A percentile compares a stretch with the other conserved stretches of the same genome.
Evolutionary conservation across 805 yeast species (phyloP).

Genomic region (Wickerhamiella galacta): DNA sequence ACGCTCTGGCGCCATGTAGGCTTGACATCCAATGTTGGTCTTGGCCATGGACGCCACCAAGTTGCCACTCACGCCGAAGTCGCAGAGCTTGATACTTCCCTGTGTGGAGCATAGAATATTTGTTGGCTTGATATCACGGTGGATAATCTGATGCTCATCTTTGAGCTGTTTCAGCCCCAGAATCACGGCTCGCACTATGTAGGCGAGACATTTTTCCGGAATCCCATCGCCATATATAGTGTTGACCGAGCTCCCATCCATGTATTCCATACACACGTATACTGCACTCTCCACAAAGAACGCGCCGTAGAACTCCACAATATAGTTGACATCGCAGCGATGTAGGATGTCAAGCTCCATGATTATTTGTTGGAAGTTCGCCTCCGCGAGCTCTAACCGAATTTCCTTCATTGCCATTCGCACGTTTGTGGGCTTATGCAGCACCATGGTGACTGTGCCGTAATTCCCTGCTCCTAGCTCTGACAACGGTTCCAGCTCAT

Average conservation of each 20-base stretch:
- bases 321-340: constrained; percentile 75
- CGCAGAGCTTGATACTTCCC: constrained; percentile 87
- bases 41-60: constrained; percentile 87
- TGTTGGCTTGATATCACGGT: constrained; percentile 93
- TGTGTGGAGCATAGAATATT: constrained; percentile 66
- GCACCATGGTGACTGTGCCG: constrained; percentile 85
- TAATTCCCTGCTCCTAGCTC: constrained; percentile 93
- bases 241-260: constrained; percentile 93
- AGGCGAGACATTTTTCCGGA: constrained; percentile 66
- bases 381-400: constrained; percentile 77
- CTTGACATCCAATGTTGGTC: constrained; percentile 94
- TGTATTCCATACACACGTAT: constrained; percentile 93
- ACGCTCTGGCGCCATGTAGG: constrained; percentile 97
- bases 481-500: constrained; percentile 51
- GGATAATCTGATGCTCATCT: constrained; percentile 82
- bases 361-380: constrained; percentile 82
- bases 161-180: constrained; percentile 69
- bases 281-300: constrained; percentile 96
- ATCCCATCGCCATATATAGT: constrained; percentile 64
- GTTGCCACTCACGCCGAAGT: constrained; percentile 92
- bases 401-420: constrained; percentile 97
- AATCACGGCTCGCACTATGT: constrained; percentile 63
- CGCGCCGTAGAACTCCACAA: constrained; percentile 95
- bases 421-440: constrained; percentile 83
- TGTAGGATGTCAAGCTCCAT: constrained; percentile 94